Evolutionary conservation across 2,329 filamentous ascomycete species (phyloP).

Genomic region (Aureobasidium sp.): DNA sequence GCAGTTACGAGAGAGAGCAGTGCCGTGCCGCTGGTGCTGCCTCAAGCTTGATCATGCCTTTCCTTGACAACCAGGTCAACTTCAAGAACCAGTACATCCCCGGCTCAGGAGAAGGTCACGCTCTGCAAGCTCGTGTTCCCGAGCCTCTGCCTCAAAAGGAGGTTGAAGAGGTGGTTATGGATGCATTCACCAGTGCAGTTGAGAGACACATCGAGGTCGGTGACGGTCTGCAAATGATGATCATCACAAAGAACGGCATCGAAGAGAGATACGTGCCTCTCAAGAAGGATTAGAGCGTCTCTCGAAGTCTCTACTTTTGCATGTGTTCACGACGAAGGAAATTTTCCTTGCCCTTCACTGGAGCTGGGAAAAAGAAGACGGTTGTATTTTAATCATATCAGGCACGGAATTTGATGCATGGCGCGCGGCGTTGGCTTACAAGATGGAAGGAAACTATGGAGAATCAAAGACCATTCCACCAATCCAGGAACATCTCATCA

Average conservation of each 20-base stretch:
- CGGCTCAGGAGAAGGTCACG: conserved; percentile 75
- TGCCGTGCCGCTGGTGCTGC: conserved; percentile 88
- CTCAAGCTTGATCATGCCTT: conserved; percentile 88
- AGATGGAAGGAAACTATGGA: conserved; percentile 1
- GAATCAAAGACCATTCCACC: conserved; percentile 5
- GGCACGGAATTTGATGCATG: conserved; percentile 15
- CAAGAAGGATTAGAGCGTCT: conserved; percentile 66
- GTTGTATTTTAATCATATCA: conserved; percentile 10
- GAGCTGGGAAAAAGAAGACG: background rate
- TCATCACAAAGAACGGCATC: conserved; percentile 82
- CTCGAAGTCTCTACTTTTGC: background rate
- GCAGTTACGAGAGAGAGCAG: conserved; percentile 94
- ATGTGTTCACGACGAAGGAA: conserved; percentile 13
- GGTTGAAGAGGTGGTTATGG: conserved; percentile 83
- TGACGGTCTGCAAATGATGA: conserved; percentile 90
- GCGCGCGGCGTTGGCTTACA: conserved; percentile 17
- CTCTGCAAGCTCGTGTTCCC: conserved; percentile 61
- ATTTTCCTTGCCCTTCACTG: background rate
- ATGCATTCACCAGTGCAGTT: conserved; percentile 95
- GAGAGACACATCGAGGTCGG: conserved; percentile 97
- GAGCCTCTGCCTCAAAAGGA: conserved; percentile 63
- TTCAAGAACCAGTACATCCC: conserved; percentile 98
- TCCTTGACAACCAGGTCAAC: conserved; percentile 99
- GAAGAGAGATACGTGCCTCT: conserved; percentile 75
- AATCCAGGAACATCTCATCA: background rate